Percentiles rank a stretch among this genome's conserved stretches.
phyloP scores from a whole-genome alignment of 2,329 filamentous ascomycete species.

The Canariomyces notabilis region DNA sequence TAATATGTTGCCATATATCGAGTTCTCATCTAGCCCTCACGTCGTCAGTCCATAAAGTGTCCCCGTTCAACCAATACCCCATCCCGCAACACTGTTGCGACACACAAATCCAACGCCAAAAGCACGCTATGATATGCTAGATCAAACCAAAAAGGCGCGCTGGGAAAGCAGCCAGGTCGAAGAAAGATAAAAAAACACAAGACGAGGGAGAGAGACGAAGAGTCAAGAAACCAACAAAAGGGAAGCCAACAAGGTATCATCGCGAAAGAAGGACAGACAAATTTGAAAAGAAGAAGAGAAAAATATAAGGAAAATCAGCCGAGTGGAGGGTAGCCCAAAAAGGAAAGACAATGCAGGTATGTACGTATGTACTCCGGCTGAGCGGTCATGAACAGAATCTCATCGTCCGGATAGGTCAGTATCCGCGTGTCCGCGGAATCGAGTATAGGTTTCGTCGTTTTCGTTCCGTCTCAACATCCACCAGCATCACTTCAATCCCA shows the following conservation, averaged over 20 bases:
- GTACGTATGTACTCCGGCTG: not conserved
- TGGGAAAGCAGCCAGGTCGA: constrained; percentile 24
- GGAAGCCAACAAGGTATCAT: constrained; percentile 18
- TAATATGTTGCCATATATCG: constrained; percentile 16
- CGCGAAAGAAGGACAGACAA: constrained; percentile 19
- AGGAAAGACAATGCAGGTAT: not conserved
- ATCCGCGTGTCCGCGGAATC: too few species aligned
- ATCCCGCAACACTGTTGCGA: not conserved
- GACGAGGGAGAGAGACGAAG: constrained; percentile 12
- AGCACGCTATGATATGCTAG: constrained; percentile 12
- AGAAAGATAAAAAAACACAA: not conserved
- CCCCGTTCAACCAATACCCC: not conserved
- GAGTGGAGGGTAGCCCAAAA: not conserved
- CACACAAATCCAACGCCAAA: constrained; percentile 9
- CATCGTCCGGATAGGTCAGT: not conserved
- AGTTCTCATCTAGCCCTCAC: constrained; percentile 2
- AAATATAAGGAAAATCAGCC: not conserved
- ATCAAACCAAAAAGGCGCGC: constrained; percentile 5
- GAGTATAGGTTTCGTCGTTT: too few species aligned
- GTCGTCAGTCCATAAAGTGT: not conserved
- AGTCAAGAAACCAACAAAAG: too few species aligned
- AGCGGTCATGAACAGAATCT: not conserved
- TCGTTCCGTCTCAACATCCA: not conserved
- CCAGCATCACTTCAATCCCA: not conserved
- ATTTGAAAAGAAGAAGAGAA: constrained; percentile 9